Evolutionary conservation across 1,139 yeast species (phyloP).

Genomic region (Protomyces lactucae-debilis): DNA sequence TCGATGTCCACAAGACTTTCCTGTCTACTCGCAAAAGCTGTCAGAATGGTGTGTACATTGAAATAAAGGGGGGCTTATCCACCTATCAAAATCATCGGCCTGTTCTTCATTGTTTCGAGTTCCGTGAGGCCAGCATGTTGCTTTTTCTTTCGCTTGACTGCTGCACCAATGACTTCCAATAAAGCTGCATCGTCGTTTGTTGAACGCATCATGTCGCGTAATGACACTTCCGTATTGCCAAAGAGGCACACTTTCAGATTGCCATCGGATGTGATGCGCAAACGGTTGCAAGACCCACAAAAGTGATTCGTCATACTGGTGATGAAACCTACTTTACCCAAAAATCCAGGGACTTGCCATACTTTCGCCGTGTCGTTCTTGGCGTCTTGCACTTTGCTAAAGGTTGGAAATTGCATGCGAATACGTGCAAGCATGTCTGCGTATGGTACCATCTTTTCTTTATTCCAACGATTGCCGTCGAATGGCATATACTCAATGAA

Average conservation of each 20-base stretch:
- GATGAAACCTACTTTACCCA: conserved; percentile 49
- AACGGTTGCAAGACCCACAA: conserved; percentile 49
- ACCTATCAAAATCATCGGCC: conserved; percentile 54
- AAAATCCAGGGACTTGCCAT: conserved; percentile 42
- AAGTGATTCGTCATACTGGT: conserved; percentile 52
- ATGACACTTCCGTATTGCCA: conserved; percentile 49
- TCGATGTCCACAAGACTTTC: background rate
- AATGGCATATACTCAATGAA: conserved; percentile 56
- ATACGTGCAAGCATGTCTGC: conserved; percentile 44
- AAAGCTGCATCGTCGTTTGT: conserved; percentile 38
- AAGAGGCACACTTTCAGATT: conserved; percentile 51
- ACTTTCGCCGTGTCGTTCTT: conserved; percentile 46
- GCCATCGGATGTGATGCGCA: conserved; percentile 50
- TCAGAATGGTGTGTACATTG: background rate
- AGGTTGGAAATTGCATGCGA: conserved; percentile 35
- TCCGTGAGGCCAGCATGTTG: conserved; percentile 50
- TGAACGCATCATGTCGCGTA: conserved; percentile 45
- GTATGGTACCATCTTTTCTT: conserved; percentile 45
- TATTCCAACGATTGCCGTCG: conserved; percentile 50
- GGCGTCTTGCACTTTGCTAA: conserved; percentile 25
- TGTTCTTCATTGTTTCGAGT: conserved; percentile 45
- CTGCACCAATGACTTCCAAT: conserved; percentile 43
- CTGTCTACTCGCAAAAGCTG: background rate
- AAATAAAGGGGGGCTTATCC: conserved; percentile 39
- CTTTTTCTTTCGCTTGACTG: conserved; percentile 46